phyloP scores from a whole-genome alignment of 345 rosid species.

The Citrus trifoliata region DNA sequence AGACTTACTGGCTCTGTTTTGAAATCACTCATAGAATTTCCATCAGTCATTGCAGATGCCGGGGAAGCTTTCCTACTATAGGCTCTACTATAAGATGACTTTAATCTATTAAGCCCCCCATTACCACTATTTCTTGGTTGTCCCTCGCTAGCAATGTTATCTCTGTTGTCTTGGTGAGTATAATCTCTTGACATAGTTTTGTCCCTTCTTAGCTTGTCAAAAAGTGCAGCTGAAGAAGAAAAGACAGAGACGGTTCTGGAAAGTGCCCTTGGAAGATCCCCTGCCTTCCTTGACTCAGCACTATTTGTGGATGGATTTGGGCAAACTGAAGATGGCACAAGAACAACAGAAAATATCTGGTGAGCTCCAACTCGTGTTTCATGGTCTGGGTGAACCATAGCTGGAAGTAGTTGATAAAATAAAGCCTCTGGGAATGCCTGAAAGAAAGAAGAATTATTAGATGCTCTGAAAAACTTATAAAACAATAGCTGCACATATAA shows the following conservation, averaged over 20 bases:
- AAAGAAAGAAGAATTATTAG: slow-evolving; percentile 17
- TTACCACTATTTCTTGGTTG: slow-evolving; percentile 31
- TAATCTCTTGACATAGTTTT: slow-evolving; percentile 38
- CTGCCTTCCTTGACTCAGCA: slow-evolving; percentile 46
- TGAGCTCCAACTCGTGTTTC: slow-evolving; percentile 92
- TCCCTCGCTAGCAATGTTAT: slow-evolving; percentile 28
- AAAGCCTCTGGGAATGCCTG: slow-evolving; percentile 95
- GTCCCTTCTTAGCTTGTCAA: slow-evolving; percentile 74
- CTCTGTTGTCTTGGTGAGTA: slow-evolving; percentile 32
- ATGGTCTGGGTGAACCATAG: slow-evolving; percentile 95
- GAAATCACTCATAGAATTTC: slow-evolving; percentile 19
- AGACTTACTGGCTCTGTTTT: slow-evolving; percentile 48
- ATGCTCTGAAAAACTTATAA: background rate
- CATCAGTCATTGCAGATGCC: slow-evolving; percentile 23
- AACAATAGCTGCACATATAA: slow-evolving; percentile 1
- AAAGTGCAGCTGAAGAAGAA: slow-evolving; percentile 98
- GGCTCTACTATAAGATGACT: slow-evolving; percentile 49
- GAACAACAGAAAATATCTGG: slow-evolving; percentile 88
- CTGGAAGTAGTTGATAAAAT: slow-evolving; percentile 90
- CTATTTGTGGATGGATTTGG: slow-evolving; percentile 50
- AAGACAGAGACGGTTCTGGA: slow-evolving; percentile 95
- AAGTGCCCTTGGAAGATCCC: slow-evolving; percentile 65
- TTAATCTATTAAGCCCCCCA: slow-evolving; percentile 50
- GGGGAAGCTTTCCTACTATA: slow-evolving; percentile 28
- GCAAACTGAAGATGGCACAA: slow-evolving; percentile 83